A percentile compares a stretch with the other conserved stretches of the same genome.
Conservation (phyloP, 768 basidiomycete genomes). For the Pleurotus salmoneostramineus region DNA sequence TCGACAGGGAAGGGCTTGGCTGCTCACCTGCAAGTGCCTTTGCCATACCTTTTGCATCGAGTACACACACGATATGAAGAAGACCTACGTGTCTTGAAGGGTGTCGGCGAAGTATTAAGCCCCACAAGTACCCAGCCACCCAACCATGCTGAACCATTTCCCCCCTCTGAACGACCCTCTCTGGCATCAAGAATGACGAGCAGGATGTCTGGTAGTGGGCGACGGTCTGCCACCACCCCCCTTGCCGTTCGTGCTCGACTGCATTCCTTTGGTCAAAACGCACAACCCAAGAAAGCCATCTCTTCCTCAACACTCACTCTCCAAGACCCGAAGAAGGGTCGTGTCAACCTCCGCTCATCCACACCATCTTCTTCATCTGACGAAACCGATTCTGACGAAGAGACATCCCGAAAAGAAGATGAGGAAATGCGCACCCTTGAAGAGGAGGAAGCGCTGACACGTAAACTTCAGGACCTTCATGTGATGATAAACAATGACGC, state of each 20-base stretch:
- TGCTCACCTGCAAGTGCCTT: slow-evolving; percentile 71
- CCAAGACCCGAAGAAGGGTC: slow-evolving; percentile 42
- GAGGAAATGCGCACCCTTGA: slow-evolving; percentile 66
- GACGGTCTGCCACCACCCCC: slow-evolving; percentile 43
- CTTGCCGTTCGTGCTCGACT: slow-evolving; percentile 68
- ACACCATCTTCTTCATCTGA: slow-evolving; percentile 52
- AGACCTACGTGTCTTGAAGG: slow-evolving; percentile 75
- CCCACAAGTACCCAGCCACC: slow-evolving; percentile 33
- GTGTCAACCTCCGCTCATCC: slow-evolving; percentile 32
- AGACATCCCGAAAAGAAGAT: slow-evolving; percentile 62
- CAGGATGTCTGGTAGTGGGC: slow-evolving; percentile 26
- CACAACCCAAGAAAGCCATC: slow-evolving; percentile 49
- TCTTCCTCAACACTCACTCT: slow-evolving; percentile 75
- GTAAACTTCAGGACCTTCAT: slow-evolving; percentile 66
- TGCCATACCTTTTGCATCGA: slow-evolving; percentile 82
- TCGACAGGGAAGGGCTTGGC: slow-evolving; percentile 78
- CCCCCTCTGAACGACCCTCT: slow-evolving; percentile 22
- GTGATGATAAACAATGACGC: slow-evolving; percentile 71
- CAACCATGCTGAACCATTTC: slow-evolving; percentile 18
- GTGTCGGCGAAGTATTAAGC: slow-evolving; percentile 59
- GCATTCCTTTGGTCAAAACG: slow-evolving; percentile 59
- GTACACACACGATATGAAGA: slow-evolving; percentile 84
- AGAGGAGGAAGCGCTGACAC: slow-evolving; percentile 62
- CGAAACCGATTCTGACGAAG: slow-evolving; percentile 54
- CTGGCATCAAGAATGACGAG: slow-evolving; percentile 23